These are phyloP conservation scores for Mucor lusitanicus DNA, from an alignment of 371 early-diverging fungal genomes.

Conservation along the genomic window DNA sequence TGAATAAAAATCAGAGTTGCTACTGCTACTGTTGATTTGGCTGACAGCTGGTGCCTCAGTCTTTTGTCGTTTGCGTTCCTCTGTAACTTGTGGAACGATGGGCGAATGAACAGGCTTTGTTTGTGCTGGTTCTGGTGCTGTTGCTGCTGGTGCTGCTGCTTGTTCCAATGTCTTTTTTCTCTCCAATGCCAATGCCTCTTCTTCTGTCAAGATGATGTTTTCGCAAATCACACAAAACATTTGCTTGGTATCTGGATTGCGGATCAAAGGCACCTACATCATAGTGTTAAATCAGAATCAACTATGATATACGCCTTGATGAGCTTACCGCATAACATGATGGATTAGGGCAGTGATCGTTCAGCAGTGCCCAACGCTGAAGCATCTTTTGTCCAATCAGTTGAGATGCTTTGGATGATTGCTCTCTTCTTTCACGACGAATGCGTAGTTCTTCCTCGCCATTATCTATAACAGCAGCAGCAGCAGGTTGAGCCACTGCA, in stretches of 20 bases:
- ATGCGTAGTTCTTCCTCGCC: constrained; percentile 12
- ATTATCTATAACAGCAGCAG: constrained; percentile 19
- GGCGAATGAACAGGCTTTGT: constrained; percentile 1
- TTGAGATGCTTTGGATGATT: constrained; percentile 63
- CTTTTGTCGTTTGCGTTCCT: constrained; percentile 17
- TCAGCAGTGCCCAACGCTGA: constrained; percentile 72
- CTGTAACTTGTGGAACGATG: neutral
- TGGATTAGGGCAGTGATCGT: constrained; percentile 63
- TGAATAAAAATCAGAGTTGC: neutral
- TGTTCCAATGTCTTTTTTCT: constrained; percentile 2
- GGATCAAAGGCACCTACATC: constrained; percentile 61
- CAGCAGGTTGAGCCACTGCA: constrained; percentile 11
- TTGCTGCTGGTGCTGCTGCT: neutral
- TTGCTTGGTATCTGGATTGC: constrained; percentile 57
- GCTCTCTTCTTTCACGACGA: constrained; percentile 48
- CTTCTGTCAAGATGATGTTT: constrained; percentile 35
- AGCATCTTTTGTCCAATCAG: constrained; percentile 70
- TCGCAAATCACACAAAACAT: constrained; percentile 72
- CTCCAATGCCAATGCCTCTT: constrained; percentile 13
- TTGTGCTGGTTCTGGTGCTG: neutral
- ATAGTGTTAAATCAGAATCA: neutral
- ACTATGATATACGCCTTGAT: neutral
- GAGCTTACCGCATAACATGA: constrained; percentile 60
- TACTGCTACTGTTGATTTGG: neutral
- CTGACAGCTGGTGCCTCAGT: neutral